These are phyloP conservation scores for Scheffersomyces parashehatae DNA, from an alignment of 1,139 yeast species.

Conservation along the genomic window DNA sequence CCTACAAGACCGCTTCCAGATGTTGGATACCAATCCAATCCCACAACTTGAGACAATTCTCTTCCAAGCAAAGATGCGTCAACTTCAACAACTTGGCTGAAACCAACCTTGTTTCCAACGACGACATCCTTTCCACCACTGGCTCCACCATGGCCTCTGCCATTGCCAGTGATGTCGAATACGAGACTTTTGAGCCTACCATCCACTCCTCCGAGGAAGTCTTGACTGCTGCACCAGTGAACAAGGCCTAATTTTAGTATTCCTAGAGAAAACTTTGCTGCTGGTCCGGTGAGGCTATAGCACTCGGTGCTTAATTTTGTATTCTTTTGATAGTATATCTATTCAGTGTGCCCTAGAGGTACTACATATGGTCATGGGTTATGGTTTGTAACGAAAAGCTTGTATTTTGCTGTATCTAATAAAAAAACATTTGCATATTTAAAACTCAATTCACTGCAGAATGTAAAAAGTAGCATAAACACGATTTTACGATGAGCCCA, in stretches of 20 bases:
- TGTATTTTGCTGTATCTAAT: too few relatives aligned
- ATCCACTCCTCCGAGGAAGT: conserved; percentile 44
- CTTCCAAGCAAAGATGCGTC: conserved; percentile 40
- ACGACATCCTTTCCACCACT: conserved; percentile 28
- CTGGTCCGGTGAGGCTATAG: background rate
- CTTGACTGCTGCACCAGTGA: conserved; percentile 49
- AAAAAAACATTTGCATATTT: too few relatives aligned
- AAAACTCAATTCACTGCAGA: too few relatives aligned
- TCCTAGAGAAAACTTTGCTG: background rate
- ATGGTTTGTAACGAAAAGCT: too few relatives aligned
- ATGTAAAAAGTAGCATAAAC: too few relatives aligned
- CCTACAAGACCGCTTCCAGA: conserved; percentile 46
- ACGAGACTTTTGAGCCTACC: conserved; percentile 41
- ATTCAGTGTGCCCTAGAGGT: too few relatives aligned
- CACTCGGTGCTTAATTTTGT: background rate
- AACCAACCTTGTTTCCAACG: conserved; percentile 37
- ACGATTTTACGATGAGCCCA: too few relatives aligned
- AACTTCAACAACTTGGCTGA: conserved; percentile 38
- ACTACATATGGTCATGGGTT: too few relatives aligned
- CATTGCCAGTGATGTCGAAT: conserved; percentile 15
- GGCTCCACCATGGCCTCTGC: conserved; percentile 8
- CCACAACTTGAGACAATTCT: conserved; percentile 25
- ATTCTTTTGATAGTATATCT: too few relatives aligned
- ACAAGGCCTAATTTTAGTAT: conserved; percentile 22
- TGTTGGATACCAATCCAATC: conserved; percentile 43